A percentile compares a stretch with the other conserved stretches of the same genome.
These are phyloP conservation scores for Fusarium scirpi DNA, from an alignment of 2,329 filamentous ascomycete genomes.

Conservation along the genomic window DNA sequence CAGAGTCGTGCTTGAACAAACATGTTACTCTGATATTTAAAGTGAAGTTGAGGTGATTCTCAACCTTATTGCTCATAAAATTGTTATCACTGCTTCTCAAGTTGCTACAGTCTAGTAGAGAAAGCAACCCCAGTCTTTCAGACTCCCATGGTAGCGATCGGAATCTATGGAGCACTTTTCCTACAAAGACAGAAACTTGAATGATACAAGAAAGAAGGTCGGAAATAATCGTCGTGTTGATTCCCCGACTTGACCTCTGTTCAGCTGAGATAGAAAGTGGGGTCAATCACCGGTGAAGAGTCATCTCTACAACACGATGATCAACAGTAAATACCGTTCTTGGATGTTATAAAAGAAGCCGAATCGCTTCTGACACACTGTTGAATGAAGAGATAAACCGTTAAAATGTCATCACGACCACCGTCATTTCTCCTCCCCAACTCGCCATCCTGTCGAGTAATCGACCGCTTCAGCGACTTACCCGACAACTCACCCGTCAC, in stretches of 20 bases:
- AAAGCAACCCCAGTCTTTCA: not conserved
- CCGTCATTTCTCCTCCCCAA: constrained; percentile 38
- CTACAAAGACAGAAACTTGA: not conserved
- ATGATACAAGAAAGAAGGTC: not conserved
- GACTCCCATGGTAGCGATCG: not conserved
- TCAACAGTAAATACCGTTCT: too few relatives aligned
- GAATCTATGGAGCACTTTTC: not conserved
- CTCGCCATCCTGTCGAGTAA: constrained; percentile 32
- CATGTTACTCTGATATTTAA: not conserved
- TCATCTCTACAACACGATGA: constrained; percentile 3
- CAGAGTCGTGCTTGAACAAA: not conserved
- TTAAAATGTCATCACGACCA: constrained; percentile 23
- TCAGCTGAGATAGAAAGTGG: constrained; percentile 1
- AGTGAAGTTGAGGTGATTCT: not conserved
- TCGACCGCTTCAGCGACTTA: constrained; percentile 51
- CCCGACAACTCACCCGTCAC: constrained; percentile 28
- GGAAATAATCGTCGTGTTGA: not conserved
- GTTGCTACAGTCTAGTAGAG: not conserved
- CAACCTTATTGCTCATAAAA: not conserved
- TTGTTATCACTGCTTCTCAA: not conserved
- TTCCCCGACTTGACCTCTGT: not conserved
- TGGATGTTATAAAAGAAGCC: too few relatives aligned
- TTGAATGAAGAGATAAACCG: not conserved
- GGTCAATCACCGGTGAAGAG: constrained; percentile 14
- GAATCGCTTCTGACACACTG: too few relatives aligned